These are phyloP conservation scores for Yamadazyma blattariae DNA, from an alignment of 1,139 yeast genomes.

Conservation along the genomic window DNA sequence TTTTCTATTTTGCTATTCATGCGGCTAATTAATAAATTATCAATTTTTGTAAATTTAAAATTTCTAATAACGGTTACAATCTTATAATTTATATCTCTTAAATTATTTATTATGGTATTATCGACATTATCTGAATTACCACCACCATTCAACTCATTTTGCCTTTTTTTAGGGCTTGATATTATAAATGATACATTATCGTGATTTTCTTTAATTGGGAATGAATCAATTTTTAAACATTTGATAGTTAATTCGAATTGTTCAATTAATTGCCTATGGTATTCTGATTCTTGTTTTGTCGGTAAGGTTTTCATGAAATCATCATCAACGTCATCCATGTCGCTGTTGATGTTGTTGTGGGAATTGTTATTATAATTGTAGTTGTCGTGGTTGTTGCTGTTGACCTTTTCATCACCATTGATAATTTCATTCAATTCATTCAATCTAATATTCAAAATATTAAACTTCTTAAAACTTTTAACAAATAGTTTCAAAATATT, in stretches of 20 bases:
- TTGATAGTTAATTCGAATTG: constrained; percentile 28
- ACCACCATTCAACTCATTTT: constrained; percentile 4
- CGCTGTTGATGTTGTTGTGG: too few relatives aligned
- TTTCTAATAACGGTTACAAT: constrained; percentile 34
- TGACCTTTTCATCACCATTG: constrained; percentile 17
- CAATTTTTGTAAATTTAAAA: constrained; percentile 37
- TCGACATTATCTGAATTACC: constrained; percentile 11
- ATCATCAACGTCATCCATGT: constrained; percentile 8
- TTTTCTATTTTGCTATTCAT: constrained; percentile 26
- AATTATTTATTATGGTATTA: constrained; percentile 14
- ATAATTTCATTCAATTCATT: constrained; percentile 27
- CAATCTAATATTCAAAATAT: constrained; percentile 23
- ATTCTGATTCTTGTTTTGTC: constrained; percentile 27
- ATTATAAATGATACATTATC: constrained; percentile 30
- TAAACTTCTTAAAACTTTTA: constrained; percentile 29
- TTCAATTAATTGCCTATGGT: constrained; percentile 26
- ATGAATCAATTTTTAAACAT: constrained; percentile 16
- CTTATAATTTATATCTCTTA: constrained; percentile 38
- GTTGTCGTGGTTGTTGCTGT: too few relatives aligned
- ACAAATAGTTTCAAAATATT: constrained; percentile 33
- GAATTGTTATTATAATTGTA: too few relatives aligned
- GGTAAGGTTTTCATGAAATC: constrained; percentile 25
- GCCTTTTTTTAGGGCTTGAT: constrained; percentile 36
- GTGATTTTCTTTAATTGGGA: constrained; percentile 8
- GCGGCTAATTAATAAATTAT: constrained; percentile 24